Percentiles rank a stretch among this genome's conserved stretches.
These are phyloP conservation scores for Penicillium sclerotigenum DNA, from an alignment of 2,329 filamentous ascomycete species.

Conservation along the genomic window DNA sequence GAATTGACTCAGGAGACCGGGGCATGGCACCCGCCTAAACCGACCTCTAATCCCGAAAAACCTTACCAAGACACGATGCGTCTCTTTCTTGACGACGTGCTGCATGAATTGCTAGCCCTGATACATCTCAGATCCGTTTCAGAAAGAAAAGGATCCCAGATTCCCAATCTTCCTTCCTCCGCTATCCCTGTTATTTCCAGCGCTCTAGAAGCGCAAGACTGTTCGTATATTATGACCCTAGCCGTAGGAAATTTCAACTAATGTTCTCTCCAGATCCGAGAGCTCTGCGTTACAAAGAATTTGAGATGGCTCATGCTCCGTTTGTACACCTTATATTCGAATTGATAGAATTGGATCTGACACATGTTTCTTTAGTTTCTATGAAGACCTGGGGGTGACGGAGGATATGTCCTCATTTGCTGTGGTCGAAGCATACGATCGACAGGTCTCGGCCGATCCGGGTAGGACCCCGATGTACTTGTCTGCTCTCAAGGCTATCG, in stretches of 20 bases:
- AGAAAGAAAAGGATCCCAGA: conserved; percentile 36
- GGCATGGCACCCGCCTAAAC: conserved; percentile 45
- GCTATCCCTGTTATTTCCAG: conserved; percentile 41
- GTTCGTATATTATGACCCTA: conserved; percentile 23
- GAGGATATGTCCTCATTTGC: conserved; percentile 61
- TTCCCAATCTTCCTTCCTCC: conserved; percentile 33
- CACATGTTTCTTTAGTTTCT: conserved; percentile 43
- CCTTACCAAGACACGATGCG: conserved; percentile 43
- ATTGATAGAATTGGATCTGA: not conserved
- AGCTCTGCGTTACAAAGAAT: conserved; percentile 27
- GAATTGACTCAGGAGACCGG: conserved; percentile 30
- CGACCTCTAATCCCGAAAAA: conserved; percentile 30
- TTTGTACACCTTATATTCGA: not conserved
- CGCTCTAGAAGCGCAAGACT: conserved; percentile 35
- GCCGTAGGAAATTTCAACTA: conserved; percentile 4
- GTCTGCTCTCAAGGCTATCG: conserved; percentile 61
- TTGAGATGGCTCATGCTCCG: conserved; percentile 30
- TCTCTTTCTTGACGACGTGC: conserved; percentile 58
- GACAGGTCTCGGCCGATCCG: conserved; percentile 57
- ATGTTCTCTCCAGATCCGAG: conserved; percentile 28
- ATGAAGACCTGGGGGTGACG: conserved; percentile 61
- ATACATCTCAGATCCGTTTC: conserved; percentile 45
- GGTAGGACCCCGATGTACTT: conserved; percentile 59
- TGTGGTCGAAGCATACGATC: conserved; percentile 61
- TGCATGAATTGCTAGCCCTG: conserved; percentile 55